These are phyloP conservation scores for Cylindricascospora bacillispora DNA, from an alignment of 1,139 yeast species.

Conservation along the genomic window DNA sequence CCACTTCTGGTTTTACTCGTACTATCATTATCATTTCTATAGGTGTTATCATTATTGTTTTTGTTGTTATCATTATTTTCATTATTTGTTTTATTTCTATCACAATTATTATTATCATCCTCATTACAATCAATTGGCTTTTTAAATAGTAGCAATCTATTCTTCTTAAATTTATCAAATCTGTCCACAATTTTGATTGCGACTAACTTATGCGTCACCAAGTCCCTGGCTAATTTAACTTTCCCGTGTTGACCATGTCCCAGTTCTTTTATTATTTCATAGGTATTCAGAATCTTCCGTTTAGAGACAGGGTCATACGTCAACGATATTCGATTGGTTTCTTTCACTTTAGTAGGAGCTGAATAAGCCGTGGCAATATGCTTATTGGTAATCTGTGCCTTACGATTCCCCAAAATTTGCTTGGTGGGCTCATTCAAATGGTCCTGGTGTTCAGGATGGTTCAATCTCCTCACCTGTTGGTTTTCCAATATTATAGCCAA, in stretches of 20 bases:
- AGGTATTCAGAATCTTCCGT: conserved; percentile 75
- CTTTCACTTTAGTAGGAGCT: conserved; percentile 45
- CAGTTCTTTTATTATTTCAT: conserved; percentile 75
- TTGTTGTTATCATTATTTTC: too few relatives aligned
- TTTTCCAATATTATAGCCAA: conserved; percentile 28
- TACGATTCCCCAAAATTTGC: conserved; percentile 1
- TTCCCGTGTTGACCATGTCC: conserved; percentile 98
- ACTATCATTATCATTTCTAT: too few relatives aligned
- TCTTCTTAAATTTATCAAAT: conserved; percentile 32
- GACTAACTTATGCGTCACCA: conserved; percentile 56
- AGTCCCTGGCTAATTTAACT: conserved; percentile 79
- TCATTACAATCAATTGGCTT: conserved; percentile 7
- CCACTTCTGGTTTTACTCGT: conserved; percentile 4
- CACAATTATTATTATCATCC: too few relatives aligned
- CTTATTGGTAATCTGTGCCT: too few relatives aligned
- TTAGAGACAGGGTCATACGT: conserved; percentile 85
- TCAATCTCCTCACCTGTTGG: conserved; percentile 28
- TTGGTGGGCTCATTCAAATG: conserved; percentile 6
- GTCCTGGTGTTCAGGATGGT: conserved; percentile 30
- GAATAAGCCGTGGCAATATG: not conserved
- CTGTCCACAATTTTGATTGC: conserved; percentile 92
- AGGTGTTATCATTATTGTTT: too few relatives aligned
- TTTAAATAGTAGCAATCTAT: conserved; percentile 14
- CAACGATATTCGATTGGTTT: conserved; percentile 66
- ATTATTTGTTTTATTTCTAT: conserved; percentile 1